Percentiles rank a stretch among this genome's conserved stretches.
phyloP scores from a whole-genome alignment of 1,284 basidiomycete species.

The Ceratobasidium sp. region DNA sequence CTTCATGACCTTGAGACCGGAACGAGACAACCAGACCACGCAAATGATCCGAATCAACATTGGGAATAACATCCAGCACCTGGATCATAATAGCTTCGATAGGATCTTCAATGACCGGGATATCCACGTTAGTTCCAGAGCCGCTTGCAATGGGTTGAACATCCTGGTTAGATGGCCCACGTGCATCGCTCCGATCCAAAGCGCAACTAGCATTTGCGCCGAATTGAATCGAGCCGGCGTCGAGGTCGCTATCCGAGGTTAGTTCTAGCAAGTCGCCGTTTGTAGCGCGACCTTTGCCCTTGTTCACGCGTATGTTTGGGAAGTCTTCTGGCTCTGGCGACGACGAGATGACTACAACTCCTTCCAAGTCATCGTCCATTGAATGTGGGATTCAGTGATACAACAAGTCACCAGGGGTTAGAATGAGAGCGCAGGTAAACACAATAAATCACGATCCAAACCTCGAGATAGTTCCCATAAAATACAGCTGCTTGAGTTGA shows the following conservation, averaged over 20 bases:
- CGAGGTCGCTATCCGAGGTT: background rate
- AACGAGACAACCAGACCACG: conserved; percentile 21
- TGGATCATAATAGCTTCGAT: background rate
- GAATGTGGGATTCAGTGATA: background rate
- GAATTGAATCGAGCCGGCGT: background rate
- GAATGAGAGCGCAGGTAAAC: background rate
- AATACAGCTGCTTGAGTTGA: background rate
- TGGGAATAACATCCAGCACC: conserved; percentile 39
- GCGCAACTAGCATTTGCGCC: background rate
- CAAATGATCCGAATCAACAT: conserved; percentile 37
- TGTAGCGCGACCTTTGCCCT: conserved; percentile 20
- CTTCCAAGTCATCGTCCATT: conserved; percentile 13
- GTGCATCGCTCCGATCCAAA: background rate
- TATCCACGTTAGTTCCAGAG: background rate
- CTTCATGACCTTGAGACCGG: background rate
- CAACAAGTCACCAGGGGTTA: too few relatives aligned
- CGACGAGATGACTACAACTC: conserved; percentile 9
- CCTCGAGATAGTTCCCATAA: background rate
- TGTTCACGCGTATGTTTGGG: background rate
- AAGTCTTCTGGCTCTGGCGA: conserved; percentile 20
- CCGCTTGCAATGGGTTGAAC: background rate
- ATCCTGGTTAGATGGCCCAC: background rate
- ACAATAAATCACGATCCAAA: background rate
- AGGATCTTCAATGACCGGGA: conserved; percentile 4
- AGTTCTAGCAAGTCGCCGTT: background rate